Evolutionary conservation across 2,329 filamentous ascomycete genomes (phyloP), one percentile per base, ranked within the genome.

Genomic region (Hortaea sp.): DNA sequence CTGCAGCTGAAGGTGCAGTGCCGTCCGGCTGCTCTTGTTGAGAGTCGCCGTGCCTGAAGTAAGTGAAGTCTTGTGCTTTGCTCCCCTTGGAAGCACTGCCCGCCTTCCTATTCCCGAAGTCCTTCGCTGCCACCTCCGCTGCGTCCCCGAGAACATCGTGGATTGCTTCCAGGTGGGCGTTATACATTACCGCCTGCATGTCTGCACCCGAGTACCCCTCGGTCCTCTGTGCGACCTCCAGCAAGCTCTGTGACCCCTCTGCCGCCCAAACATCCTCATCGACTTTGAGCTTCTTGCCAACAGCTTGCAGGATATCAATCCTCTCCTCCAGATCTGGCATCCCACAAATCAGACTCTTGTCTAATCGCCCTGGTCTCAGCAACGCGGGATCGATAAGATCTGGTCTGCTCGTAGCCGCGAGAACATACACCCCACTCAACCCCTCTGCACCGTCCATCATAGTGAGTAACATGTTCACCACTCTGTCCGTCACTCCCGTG

Each of bases 361-460:
- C 92, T 11, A 98, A 70, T 55, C 92, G 85, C 6, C 92, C 92
- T 0, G 94, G 94, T 40, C 92, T 81, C 27, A 98, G 75, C 28
- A 98, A 72, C 0, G 92, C 92, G 9, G 94, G 90, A 62, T 98
- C 92, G 50, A 98, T 97, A 10, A 98, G 71, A 64, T 98, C 94
- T 0, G 94, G 94, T 5, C 94, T 75, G 1, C 84, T 90, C 0
- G 92, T 98, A 1, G 92, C 94, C 20, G 94, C 94, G 2, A 98
- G 77, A 5, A 98, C 92, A 58, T 98, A 98, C 0, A 98, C 94
- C 1, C 92, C 92, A 0, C 84, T 88, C 4, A 98, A 70, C 0
- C 92, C 94, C 66, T 98, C 94, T 0, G 92, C 92, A 61, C 92
- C 92, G 60, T 98, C 92, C 92, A 98, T 98, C 66, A 97, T 90